Evolutionary conservation across 495 filamentous ascomycete species (phyloP).

Genomic region (Hyaloscypha finlandica): DNA sequence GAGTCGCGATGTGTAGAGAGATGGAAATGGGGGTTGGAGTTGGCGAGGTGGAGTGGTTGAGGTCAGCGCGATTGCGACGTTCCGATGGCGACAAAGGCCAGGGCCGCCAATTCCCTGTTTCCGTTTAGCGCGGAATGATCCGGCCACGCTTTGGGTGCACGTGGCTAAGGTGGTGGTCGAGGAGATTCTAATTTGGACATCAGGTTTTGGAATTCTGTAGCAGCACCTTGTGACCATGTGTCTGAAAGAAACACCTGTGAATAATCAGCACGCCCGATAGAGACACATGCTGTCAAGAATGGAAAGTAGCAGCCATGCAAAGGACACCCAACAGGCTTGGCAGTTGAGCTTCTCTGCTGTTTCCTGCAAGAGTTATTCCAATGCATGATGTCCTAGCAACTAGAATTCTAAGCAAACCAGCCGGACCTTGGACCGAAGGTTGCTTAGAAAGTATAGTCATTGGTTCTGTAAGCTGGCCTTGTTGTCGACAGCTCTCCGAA

Average conservation of each 20-base stretch:
- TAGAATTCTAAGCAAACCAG: not conserved
- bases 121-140: not conserved
- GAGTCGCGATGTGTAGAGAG: slow-evolving; percentile 2
- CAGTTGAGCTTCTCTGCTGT: too few species aligned
- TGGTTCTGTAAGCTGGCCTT: not conserved
- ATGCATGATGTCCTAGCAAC: not conserved
- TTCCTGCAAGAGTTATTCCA: too few species aligned
- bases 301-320: too few species aligned
- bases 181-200: not conserved
- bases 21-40: not conserved
- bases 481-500: not conserved
- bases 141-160: not conserved
- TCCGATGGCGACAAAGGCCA: not conserved
- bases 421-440: not conserved
- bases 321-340: too few species aligned
- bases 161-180: not conserved
- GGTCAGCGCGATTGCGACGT: not conserved
- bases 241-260: not conserved
- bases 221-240: not conserved
- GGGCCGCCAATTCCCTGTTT: not conserved
- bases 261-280: not conserved
- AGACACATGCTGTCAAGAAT: not conserved
- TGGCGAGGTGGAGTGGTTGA: not conserved
- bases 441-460: not conserved
- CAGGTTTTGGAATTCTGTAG: too few species aligned